phyloP scores from a whole-genome alignment of 208 protist genomes.

The Zelonia costaricensis region DNA sequence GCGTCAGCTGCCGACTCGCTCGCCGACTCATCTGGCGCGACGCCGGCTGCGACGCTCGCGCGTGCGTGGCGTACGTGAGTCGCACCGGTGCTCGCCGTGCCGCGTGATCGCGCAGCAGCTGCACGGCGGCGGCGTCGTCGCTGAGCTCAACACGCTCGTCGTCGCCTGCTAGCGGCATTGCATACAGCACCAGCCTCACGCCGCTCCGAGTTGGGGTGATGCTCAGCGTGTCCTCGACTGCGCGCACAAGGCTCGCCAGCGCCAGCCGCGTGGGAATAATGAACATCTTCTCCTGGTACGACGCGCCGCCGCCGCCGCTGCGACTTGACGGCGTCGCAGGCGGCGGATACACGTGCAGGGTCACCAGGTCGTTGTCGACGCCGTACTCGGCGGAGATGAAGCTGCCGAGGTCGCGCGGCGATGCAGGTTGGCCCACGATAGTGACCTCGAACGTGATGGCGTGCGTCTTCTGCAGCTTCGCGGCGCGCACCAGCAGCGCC shows the following conservation, averaged over 20 bases:
- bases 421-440: background rate
- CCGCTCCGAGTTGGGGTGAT: background rate
- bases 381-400: conserved; percentile 30
- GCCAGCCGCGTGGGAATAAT: conserved; percentile 43
- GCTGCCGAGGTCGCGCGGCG: conserved; percentile 1
- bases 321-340: background rate
- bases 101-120: conserved; percentile 33
- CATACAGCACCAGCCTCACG: conserved; percentile 4
- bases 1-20: conserved; percentile 3
- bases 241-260: conserved; percentile 28
- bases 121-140: conserved; percentile 25
- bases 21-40: conserved; percentile 1
- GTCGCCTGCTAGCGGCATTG: background rate
- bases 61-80: conserved; percentile 29
- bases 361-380: conserved; percentile 46
- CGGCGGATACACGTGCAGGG: conserved; percentile 45
- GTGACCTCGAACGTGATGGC: conserved; percentile 37
- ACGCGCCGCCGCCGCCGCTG: background rate
- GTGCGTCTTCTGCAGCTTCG: background rate
- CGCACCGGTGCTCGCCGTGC: conserved; percentile 17
- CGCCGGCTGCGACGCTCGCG: background rate
- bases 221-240: conserved; percentile 35
- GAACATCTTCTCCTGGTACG: conserved; percentile 44
- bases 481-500: conserved; percentile 15
- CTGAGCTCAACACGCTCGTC: conserved; percentile 3